Percentiles rank a stretch among this genome's conserved stretches.
These are phyloP conservation scores for Phytophthora meadii DNA, from an alignment of 352 stramenopile genomes.

Conservation along the genomic window DNA sequence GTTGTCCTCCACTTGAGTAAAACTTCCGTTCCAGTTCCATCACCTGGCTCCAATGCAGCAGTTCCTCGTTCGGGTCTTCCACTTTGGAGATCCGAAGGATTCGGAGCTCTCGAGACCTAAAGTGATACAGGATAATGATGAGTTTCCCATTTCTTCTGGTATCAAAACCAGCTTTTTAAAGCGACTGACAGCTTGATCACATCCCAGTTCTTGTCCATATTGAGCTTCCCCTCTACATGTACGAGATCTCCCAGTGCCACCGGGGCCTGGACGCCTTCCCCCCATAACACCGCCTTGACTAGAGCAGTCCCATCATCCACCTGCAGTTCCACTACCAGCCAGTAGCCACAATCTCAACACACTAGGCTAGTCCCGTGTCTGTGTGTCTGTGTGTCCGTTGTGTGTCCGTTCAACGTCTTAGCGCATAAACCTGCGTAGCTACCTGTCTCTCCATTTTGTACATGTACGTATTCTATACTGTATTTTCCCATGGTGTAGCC, in stretches of 20 bases:
- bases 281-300: slow-evolving; percentile 66
- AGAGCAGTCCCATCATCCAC: slow-evolving; percentile 79
- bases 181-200: slow-evolving; percentile 27
- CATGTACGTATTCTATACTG: too few species aligned
- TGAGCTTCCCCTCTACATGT: slow-evolving; percentile 77
- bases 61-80: slow-evolving; percentile 76
- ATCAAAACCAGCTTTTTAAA: neutral
- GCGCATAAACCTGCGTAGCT: too few species aligned
- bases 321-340: slow-evolving; percentile 63
- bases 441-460: too few species aligned
- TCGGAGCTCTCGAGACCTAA: slow-evolving; percentile 63
- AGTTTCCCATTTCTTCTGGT: neutral
- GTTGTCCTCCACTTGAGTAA: slow-evolving; percentile 39
- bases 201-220: slow-evolving; percentile 59
- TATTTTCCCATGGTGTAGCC: too few species aligned
- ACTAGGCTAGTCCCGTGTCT: too few species aligned
- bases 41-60: slow-evolving; percentile 73
- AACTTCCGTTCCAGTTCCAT: slow-evolving; percentile 49
- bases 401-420: too few species aligned
- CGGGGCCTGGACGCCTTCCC: slow-evolving; percentile 1
- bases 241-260: slow-evolving; percentile 72
- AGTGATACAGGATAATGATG: neutral
- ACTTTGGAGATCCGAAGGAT: slow-evolving; percentile 57
- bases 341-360: neutral
- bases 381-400: too few species aligned